These are phyloP conservation scores for Sistotremastrum suecicum DNA, from an alignment of 768 basidiomycete genomes.

Conservation along the genomic window DNA sequence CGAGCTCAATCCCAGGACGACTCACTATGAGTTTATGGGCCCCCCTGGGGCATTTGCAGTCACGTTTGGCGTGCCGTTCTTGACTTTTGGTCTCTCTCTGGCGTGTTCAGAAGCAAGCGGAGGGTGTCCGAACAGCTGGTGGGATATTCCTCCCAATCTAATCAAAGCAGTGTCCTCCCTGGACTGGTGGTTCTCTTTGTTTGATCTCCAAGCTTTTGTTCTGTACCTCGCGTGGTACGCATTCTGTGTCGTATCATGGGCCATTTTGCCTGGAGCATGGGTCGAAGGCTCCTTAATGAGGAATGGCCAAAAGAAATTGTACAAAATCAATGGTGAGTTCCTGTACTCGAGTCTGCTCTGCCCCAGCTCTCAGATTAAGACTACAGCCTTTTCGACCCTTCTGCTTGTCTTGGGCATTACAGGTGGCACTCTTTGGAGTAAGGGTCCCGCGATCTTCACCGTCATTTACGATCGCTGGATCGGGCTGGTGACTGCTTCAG, in stretches of 20 bases:
- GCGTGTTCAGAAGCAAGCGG: conserved; percentile 58
- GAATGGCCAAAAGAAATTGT: conserved; percentile 61
- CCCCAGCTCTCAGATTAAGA: not conserved
- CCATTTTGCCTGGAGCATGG: conserved; percentile 57
- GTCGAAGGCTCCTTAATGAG: conserved; percentile 59
- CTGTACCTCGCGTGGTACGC: conserved; percentile 84
- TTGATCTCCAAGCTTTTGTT: conserved; percentile 65
- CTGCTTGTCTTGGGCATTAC: conserved; percentile 67
- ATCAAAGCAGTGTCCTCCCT: conserved; percentile 30
- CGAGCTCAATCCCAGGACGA: conserved; percentile 55
- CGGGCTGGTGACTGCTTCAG: conserved; percentile 71
- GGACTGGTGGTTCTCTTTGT: conserved; percentile 61
- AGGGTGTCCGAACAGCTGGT: conserved; percentile 44
- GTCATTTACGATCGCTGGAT: conserved; percentile 89
- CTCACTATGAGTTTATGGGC: conserved; percentile 68
- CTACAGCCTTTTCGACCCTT: conserved; percentile 72
- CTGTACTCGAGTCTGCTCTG: not conserved
- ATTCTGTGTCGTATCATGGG: conserved; percentile 77
- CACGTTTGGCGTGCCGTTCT: conserved; percentile 52
- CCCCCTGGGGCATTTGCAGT: conserved; percentile 65
- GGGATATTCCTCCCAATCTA: conserved; percentile 27
- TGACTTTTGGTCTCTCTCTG: conserved; percentile 65
- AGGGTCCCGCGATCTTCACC: conserved; percentile 70
- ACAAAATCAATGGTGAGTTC: conserved; percentile 86
- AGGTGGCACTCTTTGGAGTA: conserved; percentile 51